phyloP scores from a whole-genome alignment of 192 early-diverging fungal species.

The Linnemannia schmuckeri region DNA sequence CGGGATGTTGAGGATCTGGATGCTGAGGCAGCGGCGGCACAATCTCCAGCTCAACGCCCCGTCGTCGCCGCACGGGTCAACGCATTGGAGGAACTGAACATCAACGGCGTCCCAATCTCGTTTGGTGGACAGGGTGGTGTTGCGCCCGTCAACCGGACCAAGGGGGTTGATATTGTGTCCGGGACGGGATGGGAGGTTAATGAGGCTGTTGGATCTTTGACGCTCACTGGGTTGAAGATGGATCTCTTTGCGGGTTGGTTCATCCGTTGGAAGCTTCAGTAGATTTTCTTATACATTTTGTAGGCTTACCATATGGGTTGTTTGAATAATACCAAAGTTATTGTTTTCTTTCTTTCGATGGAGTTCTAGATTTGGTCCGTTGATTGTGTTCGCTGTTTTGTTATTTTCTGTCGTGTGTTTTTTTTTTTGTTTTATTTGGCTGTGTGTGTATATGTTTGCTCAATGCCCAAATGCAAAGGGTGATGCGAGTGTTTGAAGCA shows the following conservation, averaged over 20 bases:
- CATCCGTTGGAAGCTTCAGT: conserved; percentile 30
- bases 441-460: too few relatives aligned
- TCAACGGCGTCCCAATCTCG: conserved; percentile 32
- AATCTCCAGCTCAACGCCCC: background rate
- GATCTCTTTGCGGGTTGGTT: conserved; percentile 37
- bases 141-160: background rate
- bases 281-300: too few relatives aligned
- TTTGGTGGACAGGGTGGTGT: conserved; percentile 5
- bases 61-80: background rate
- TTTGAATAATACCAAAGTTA: background rate
- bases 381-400: too few relatives aligned
- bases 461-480: too few relatives aligned
- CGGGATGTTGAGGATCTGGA: background rate
- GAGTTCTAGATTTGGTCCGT: background rate
- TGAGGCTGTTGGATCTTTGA: conserved; percentile 25
- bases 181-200: conserved; percentile 29
- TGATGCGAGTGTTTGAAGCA: too few relatives aligned
- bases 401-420: background rate
- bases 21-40: background rate
- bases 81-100: conserved; percentile 14
- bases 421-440: background rate
- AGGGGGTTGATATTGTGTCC: conserved; percentile 23
- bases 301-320: background rate
- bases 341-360: background rate
- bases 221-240: conserved; percentile 35